Conservation (phyloP, 306 rosid species). For the Alnus glutinosa region DNA sequence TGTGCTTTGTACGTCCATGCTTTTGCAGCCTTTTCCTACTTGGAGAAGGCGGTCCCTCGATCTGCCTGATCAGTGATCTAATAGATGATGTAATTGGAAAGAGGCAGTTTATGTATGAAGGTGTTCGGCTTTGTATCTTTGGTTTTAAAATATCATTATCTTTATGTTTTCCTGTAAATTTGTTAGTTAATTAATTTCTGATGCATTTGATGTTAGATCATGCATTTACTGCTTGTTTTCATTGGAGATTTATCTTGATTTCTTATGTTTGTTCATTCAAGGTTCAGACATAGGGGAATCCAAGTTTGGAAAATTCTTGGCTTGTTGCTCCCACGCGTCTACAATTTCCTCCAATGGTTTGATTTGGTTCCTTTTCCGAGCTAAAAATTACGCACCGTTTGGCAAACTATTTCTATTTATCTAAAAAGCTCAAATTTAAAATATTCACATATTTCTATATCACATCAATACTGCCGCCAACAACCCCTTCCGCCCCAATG, state of each 20-base stretch:
- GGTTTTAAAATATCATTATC: background rate
- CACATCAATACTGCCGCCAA: too few relatives aligned
- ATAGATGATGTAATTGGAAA: slow-evolving; percentile 11
- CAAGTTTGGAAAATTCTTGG: background rate
- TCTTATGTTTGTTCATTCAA: too few relatives aligned
- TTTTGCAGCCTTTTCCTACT: background rate
- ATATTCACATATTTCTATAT: too few relatives aligned
- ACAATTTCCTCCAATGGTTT: too few relatives aligned
- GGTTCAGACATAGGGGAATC: background rate
- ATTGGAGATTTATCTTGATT: background rate
- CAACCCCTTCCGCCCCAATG: too few relatives aligned
- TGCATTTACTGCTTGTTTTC: background rate
- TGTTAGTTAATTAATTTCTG: too few relatives aligned
- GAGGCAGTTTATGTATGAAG: background rate
- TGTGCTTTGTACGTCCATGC: background rate
- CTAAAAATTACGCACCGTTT: too few relatives aligned
- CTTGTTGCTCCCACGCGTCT: background rate
- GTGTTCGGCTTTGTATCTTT: background rate
- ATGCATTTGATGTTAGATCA: background rate
- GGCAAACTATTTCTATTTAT: too few relatives aligned
- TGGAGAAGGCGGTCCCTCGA: background rate
- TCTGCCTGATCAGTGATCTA: background rate
- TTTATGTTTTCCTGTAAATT: too few relatives aligned
- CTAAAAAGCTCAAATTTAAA: too few relatives aligned
- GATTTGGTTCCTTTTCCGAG: too few relatives aligned